Conservation (phyloP, 495 filamentous ascomycete genomes). For the Tuber indicum region DNA sequence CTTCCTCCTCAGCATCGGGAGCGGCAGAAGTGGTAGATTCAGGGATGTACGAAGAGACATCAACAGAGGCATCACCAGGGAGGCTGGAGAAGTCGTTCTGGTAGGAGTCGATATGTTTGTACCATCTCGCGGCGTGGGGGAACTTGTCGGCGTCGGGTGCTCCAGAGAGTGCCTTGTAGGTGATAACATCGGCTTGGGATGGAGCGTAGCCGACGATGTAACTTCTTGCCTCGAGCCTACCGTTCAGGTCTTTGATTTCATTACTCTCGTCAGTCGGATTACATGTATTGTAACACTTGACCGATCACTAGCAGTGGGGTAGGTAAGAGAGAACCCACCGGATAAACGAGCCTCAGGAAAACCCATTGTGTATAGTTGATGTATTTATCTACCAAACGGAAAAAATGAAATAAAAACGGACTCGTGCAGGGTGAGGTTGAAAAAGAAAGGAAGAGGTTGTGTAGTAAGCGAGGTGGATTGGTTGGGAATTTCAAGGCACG, state of each 20-base stretch:
- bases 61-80: constrained; percentile 80
- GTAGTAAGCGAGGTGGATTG: neutral
- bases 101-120: constrained; percentile 93
- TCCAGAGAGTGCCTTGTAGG: constrained; percentile 78
- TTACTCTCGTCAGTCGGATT: neutral
- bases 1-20: constrained; percentile 60
- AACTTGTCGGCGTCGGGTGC: constrained; percentile 75
- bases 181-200: constrained; percentile 91
- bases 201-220: constrained; percentile 90
- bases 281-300: neutral
- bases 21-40: constrained; percentile 64
- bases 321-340: constrained; percentile 52
- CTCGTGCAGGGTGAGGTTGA: constrained; percentile 3
- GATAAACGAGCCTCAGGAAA: constrained; percentile 87
- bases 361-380: constrained; percentile 63
- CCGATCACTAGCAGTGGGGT: neutral
- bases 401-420: constrained; percentile 8
- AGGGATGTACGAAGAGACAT: constrained; percentile 84
- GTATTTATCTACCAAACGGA: constrained; percentile 30
- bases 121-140: constrained; percentile 93
- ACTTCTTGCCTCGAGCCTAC: constrained; percentile 80
- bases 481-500: neutral
- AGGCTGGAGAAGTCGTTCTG: constrained; percentile 85
- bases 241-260: constrained; percentile 69
- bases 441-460: neutral